Conservation (phyloP, 208 protist species). For the Trypanosoma rangeli region DNA sequence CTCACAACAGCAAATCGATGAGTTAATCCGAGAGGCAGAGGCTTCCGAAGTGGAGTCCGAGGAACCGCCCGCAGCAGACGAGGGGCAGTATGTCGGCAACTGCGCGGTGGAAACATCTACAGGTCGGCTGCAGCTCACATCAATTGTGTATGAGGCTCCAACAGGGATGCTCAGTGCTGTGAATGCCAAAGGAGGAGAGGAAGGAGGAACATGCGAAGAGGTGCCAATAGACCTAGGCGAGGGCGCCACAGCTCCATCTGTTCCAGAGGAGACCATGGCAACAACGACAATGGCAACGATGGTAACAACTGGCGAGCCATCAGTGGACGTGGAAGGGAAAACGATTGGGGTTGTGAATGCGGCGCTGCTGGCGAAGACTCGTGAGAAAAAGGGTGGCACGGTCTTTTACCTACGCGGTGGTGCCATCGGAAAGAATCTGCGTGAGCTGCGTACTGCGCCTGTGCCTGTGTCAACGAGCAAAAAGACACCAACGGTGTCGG, state of each 20-base stretch:
- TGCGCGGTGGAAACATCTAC: not conserved
- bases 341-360: too few species aligned
- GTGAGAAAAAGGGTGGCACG: not conserved
- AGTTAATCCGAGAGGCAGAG: conserved; percentile 36
- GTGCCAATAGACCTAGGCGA: not conserved
- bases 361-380: not conserved
- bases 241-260: not conserved
- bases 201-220: not conserved
- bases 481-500: not conserved
- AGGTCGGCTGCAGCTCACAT: not conserved
- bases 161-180: not conserved
- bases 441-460: not conserved
- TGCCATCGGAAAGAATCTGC: not conserved
- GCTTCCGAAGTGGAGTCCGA: conserved; percentile 5
- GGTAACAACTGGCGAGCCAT: not conserved
- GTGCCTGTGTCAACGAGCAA: not conserved
- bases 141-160: not conserved
- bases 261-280: not conserved
- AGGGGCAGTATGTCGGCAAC: conserved; percentile 8
- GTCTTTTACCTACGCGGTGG: conserved; percentile 6
- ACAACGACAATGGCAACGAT: not conserved
- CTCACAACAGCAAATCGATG: conserved; percentile 37
- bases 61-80: not conserved
- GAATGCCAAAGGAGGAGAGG: not conserved
- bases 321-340: not conserved